phyloP scores from a whole-genome alignment of 192 early-diverging fungal genomes.

The Entomortierella chlamydospora region DNA sequence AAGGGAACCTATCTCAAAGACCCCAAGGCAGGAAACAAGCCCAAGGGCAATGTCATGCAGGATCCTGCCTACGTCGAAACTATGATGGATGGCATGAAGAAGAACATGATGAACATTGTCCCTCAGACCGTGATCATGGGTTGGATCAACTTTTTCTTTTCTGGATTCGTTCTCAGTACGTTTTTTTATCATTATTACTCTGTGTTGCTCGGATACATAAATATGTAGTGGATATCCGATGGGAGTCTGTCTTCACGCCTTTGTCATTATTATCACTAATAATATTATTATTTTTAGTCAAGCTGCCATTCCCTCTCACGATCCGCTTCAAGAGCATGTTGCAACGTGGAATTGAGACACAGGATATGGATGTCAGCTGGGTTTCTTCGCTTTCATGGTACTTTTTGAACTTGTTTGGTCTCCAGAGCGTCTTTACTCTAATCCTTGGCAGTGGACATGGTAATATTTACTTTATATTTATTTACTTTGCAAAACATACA shows the following conservation, averaged over 20 bases:
- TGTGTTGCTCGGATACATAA: too few species aligned
- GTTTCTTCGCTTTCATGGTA: conserved; percentile 98
- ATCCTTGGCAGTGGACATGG: conserved; percentile 92
- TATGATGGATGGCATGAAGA: conserved; percentile 99
- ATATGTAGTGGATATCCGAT: too few species aligned
- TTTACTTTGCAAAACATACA: conserved; percentile 3
- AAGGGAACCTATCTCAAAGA: conserved; percentile 89
- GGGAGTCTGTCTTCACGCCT: background rate
- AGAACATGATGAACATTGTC: conserved; percentile 97
- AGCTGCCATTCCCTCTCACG: conserved; percentile 96
- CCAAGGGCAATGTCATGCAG: conserved; percentile 84
- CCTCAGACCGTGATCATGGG: conserved; percentile 99
- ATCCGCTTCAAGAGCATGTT: conserved; percentile 98
- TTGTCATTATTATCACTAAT: too few species aligned
- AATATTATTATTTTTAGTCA: too few species aligned
- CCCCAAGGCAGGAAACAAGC: conserved; percentile 69
- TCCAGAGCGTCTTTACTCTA: conserved; percentile 90
- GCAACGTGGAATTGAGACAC: conserved; percentile 94
- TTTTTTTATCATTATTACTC: too few species aligned
- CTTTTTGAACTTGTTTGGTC: conserved; percentile 97
- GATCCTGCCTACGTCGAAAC: conserved; percentile 94
- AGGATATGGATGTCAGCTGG: conserved; percentile 98
- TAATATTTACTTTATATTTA: conserved; percentile 27
- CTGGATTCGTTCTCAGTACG: conserved; percentile 94
- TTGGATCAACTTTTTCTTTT: conserved; percentile 99